phyloP scores from a whole-genome alignment of 78 protist species.

The Dictyostelium purpureum region DNA sequence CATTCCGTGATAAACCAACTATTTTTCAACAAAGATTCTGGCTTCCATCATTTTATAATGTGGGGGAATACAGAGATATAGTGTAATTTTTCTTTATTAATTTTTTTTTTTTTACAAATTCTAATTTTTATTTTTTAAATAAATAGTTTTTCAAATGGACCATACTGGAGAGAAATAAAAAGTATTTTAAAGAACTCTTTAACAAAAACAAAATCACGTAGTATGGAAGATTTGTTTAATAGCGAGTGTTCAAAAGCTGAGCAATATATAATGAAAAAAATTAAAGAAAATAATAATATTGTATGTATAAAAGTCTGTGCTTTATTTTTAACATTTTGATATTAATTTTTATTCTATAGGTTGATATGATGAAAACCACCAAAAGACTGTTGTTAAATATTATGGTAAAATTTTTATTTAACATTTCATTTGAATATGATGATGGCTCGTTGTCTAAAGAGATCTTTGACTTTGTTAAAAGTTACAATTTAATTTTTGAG shows the following conservation, averaged over 20 bases:
- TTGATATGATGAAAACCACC: constrained; percentile 1
- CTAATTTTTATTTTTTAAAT: no score
- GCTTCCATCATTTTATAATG: not conserved
- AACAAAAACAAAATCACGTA: not conserved
- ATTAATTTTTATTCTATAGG: not conserved
- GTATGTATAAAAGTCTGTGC: not conserved
- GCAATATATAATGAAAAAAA: not conserved
- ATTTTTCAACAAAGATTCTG: not conserved
- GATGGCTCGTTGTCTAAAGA: not conserved
- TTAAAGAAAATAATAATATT: not conserved
- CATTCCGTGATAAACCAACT: not conserved
- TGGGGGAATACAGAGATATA: not conserved
- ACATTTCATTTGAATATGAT: not conserved
- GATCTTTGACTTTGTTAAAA: not conserved
- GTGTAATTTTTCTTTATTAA: no score
- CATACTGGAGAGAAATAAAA: constrained; percentile 3
- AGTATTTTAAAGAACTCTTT: not conserved
- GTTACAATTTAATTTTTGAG: not conserved
- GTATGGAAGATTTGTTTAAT: not conserved
- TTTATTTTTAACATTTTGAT: not conserved
- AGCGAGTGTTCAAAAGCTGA: not conserved
- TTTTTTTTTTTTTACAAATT: no score
- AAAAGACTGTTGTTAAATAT: constrained; percentile 11
- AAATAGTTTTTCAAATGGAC: constrained; percentile 16
- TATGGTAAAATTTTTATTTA: not conserved